Conservation (phyloP, 805 yeast species). For the Tetrapisispora pingtungensis region DNA sequence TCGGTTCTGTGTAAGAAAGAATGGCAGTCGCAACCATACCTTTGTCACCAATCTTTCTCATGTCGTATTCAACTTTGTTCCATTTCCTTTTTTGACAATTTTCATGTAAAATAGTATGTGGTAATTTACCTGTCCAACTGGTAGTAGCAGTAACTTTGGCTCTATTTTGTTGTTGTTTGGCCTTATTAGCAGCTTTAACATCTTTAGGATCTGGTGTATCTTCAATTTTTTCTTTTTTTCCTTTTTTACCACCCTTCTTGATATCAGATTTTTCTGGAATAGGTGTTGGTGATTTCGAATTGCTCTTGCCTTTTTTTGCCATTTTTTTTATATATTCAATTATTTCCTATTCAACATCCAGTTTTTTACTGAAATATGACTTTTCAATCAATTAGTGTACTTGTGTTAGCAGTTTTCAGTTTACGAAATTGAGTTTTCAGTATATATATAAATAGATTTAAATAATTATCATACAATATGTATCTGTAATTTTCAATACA, state of each 20-base stretch:
- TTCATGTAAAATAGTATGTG: constrained; percentile 77
- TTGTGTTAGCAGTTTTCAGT: too few relatives aligned
- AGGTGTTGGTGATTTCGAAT: constrained; percentile 1
- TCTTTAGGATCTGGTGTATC: constrained; percentile 10
- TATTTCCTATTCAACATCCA: neutral
- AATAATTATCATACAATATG: too few relatives aligned
- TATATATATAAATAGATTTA: too few relatives aligned
- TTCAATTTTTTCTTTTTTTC: constrained; percentile 14
- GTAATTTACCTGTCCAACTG: constrained; percentile 93
- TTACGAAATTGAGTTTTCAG: too few relatives aligned
- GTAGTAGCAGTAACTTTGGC: constrained; percentile 53
- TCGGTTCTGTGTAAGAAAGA: constrained; percentile 68
- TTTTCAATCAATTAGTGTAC: too few relatives aligned
- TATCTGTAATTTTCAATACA: neutral
- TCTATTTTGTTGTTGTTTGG: constrained; percentile 30
- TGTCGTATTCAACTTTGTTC: constrained; percentile 76
- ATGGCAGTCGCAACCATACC: constrained; percentile 61
- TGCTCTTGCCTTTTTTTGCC: constrained; percentile 9
- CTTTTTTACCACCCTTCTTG: constrained; percentile 10
- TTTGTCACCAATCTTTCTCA: constrained; percentile 38
- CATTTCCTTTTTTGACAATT: constrained; percentile 81
- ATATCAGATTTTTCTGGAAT: constrained; percentile 2
- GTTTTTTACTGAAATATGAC: too few relatives aligned
- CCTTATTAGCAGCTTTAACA: constrained; percentile 11
- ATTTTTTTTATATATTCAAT: neutral